Evolutionary conservation across 306 rosid species (phyloP).

Genomic region (Cyclanthera cordifolia): DNA sequence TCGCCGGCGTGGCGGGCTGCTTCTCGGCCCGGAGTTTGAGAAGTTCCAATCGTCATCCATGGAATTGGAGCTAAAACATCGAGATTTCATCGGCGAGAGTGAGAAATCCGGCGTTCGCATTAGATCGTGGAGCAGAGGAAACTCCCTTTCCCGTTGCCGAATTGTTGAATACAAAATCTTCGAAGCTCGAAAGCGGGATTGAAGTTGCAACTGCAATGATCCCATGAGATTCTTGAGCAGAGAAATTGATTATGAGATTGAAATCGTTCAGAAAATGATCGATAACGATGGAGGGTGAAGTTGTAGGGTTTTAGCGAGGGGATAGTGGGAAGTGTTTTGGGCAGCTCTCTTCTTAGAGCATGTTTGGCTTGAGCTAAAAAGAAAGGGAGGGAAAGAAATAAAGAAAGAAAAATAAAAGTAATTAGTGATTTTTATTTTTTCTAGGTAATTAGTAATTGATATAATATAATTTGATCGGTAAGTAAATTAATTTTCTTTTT

Average conservation of each 20-base stretch:
- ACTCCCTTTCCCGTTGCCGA: background rate
- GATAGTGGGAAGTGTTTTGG: background rate
- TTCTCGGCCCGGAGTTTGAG: background rate
- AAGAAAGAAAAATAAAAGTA: no score
- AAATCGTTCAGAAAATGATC: background rate
- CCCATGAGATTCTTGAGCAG: background rate
- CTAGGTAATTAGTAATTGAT: no score
- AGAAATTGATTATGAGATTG: background rate
- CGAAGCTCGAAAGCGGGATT: conserved; percentile 1
- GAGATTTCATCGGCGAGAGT: background rate
- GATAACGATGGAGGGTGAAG: background rate
- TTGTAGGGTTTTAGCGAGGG: conserved; percentile 10
- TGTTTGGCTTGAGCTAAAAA: no score
- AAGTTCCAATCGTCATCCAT: background rate
- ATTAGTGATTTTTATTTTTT: no score
- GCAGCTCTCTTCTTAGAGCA: no score
- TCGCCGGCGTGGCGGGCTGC: background rate
- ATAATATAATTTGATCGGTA: no score
- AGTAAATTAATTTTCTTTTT: no score
- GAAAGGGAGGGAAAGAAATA: no score
- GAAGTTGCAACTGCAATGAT: background rate
- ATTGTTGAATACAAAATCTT: conserved; percentile 7
- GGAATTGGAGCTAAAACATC: conserved; percentile 6
- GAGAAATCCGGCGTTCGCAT: background rate
- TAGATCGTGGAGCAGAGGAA: background rate